These are phyloP conservation scores for Anthoceros angustus DNA, from an alignment of 225 moss, liverwort and hornwort species.

Conservation along the genomic window DNA sequence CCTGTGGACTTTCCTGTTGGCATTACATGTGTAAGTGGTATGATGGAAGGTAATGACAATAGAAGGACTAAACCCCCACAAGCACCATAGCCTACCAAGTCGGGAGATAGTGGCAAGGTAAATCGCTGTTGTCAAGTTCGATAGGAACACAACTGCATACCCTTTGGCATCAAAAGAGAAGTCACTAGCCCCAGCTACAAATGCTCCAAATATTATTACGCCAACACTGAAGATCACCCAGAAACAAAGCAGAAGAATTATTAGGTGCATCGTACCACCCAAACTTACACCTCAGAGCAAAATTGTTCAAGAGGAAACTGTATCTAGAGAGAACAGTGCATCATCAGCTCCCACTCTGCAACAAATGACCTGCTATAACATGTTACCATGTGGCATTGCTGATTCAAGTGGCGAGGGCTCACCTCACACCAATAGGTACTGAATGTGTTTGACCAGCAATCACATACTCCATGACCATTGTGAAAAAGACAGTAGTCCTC, in stretches of 20 bases:
- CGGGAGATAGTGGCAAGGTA: conserved; percentile 93
- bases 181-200: conserved; percentile 80
- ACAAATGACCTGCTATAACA: too few species aligned
- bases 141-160: conserved; percentile 66
- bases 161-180: conserved; percentile 65
- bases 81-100: conserved; percentile 36
- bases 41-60: conserved; percentile 7
- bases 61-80: not conserved
- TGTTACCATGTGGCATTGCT: not conserved
- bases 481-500: conserved; percentile 84
- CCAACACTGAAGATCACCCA: conserved; percentile 44
- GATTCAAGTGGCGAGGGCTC: not conserved
- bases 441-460: conserved; percentile 74
- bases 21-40: not conserved
- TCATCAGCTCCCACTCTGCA: too few species aligned
- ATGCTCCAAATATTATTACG: conserved; percentile 73
- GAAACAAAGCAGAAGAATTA: conserved; percentile 6
- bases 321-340: too few species aligned
- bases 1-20: conserved; percentile 74
- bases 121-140: conserved; percentile 84
- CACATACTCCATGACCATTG: conserved; percentile 81
- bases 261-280: not conserved
- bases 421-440: conserved; percentile 59
- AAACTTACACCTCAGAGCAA: not conserved
- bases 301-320: too few species aligned